A percentile compares a stretch with the other conserved stretches of the same genome.
phyloP scores from a whole-genome alignment of 1,284 basidiomycete genomes.

The Ceratorhiza oryzae-sativae region DNA sequence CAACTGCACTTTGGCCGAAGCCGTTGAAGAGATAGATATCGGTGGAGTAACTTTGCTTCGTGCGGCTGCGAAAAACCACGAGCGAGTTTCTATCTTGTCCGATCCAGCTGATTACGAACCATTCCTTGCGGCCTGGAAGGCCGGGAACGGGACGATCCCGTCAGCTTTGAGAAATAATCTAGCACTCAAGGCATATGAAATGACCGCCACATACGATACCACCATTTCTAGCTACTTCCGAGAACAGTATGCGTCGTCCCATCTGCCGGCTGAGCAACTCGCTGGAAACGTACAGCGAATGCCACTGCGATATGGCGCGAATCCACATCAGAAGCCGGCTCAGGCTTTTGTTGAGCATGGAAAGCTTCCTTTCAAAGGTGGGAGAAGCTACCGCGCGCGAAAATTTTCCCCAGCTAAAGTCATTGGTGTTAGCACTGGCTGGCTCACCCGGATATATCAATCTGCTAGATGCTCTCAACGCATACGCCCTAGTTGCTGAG shows the following conservation, averaged over 20 bases:
- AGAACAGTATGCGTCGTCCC: slow-evolving; percentile 89
- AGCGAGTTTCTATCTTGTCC: slow-evolving; percentile 88
- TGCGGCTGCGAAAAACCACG: slow-evolving; percentile 99
- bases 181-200: slow-evolving; percentile 97
- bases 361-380: slow-evolving; percentile 93
- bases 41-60: slow-evolving; percentile 98
- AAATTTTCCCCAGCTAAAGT: slow-evolving; percentile 1
- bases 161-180: slow-evolving; percentile 77
- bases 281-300: slow-evolving; percentile 82
- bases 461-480: slow-evolving; percentile 97
- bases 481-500: slow-evolving; percentile 95
- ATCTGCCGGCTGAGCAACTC: slow-evolving; percentile 66
- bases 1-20: slow-evolving; percentile 87
- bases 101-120: slow-evolving; percentile 92
- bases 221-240: slow-evolving; percentile 98
- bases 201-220: slow-evolving; percentile 93
- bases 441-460: slow-evolving; percentile 99
- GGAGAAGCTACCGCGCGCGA: slow-evolving; percentile 42
- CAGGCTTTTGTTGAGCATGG: slow-evolving; percentile 94
- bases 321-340: slow-evolving; percentile 98
- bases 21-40: slow-evolving; percentile 98
- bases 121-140: slow-evolving; percentile 81
- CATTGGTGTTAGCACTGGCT: slow-evolving; percentile 68
- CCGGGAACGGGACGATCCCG: slow-evolving; percentile 71
- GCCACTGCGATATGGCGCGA: slow-evolving; percentile 93